phyloP scores from a whole-genome alignment of 345 rosid species.

The Lumnitzera racemosa region DNA sequence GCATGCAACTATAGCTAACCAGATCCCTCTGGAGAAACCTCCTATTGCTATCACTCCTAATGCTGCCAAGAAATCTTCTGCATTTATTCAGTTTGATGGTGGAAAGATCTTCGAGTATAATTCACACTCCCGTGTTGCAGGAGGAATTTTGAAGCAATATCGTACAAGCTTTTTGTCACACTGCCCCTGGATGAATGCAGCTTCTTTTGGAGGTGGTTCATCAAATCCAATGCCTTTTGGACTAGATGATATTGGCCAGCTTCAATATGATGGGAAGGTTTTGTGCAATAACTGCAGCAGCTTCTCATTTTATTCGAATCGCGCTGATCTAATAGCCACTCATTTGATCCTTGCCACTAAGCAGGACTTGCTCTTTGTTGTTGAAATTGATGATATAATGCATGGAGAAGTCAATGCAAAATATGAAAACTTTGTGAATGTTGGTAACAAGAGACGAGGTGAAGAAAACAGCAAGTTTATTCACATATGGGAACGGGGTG shows the following conservation, averaged over 20 bases:
- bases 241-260: constrained; percentile 76
- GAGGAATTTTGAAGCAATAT: constrained; percentile 30
- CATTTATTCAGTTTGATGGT: constrained; percentile 78
- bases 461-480: constrained; percentile 51
- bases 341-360: constrained; percentile 81
- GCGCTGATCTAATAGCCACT: constrained; percentile 54
- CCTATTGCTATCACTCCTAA: constrained; percentile 53
- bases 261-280: constrained; percentile 51
- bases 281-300: constrained; percentile 82
- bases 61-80: constrained; percentile 53
- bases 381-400: constrained; percentile 60
- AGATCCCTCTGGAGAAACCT: constrained; percentile 38
- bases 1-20: constrained; percentile 44
- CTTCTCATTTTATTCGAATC: constrained; percentile 77
- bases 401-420: constrained; percentile 47
- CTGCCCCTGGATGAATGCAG: constrained; percentile 72
- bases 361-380: constrained; percentile 77
- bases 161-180: constrained; percentile 41
- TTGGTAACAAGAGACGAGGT: constrained; percentile 42
- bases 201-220: constrained; percentile 27
- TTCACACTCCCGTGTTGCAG: constrained; percentile 35
- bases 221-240: constrained; percentile 62
- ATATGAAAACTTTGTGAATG: constrained; percentile 40
- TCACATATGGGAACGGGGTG: constrained; percentile 91
- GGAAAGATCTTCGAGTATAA: constrained; percentile 55